Evolutionary conservation across 2,329 filamentous ascomycete genomes (phyloP), one percentile per base, ranked within the genome.

Genomic region (Chaetomiaceae sp.): DNA sequence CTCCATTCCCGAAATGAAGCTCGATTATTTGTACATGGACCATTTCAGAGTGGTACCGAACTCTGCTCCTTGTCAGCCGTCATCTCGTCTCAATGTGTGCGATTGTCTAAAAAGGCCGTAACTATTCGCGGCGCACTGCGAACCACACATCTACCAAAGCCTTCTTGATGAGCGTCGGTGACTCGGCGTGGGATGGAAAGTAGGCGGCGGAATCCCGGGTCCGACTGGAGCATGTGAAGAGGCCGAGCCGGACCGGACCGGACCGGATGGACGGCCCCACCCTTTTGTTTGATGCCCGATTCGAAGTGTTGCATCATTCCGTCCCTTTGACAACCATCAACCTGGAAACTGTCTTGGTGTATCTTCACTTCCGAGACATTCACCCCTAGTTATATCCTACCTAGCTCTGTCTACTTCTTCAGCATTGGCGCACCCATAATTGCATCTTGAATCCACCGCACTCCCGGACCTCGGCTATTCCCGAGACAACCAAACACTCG

Each of bases 221-320:
- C 39, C 37, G 39, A 19, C 6, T 43, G 25, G 10, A 27, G 19
- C 33, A 49, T 19, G 39, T 6, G n/a, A 20, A 5, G 10, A n/a
- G 34, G 7, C 30, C 27, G 25, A 35, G 37, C 27, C 27, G 45
- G 45, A 27, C 33, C 23, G 39, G 39, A 16, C 41, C 37, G 42
- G 42, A 46, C 33, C 48, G 35, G 48, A 3, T 12, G 20, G 27
- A 14, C 48, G 48, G 48, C 35, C 39, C 50, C 50, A 48, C 50
- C n/a, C n/a, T n/a, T n/a, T n/a, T n/a, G n/a, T n/a, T 38, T 43
- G 25, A 39, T 19, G 9, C 30, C 30, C 12, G 30, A n/a, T n/a
- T n/a, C n/a, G 30, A 5, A 33, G 5, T 12, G 14, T 33, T 33
- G 30, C 30, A 14, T 14, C 30, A 19, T 35, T 35, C 21, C 17